phyloP scores from a whole-genome alignment of 345 rosid genomes.

The Salix arbutifolia region DNA sequence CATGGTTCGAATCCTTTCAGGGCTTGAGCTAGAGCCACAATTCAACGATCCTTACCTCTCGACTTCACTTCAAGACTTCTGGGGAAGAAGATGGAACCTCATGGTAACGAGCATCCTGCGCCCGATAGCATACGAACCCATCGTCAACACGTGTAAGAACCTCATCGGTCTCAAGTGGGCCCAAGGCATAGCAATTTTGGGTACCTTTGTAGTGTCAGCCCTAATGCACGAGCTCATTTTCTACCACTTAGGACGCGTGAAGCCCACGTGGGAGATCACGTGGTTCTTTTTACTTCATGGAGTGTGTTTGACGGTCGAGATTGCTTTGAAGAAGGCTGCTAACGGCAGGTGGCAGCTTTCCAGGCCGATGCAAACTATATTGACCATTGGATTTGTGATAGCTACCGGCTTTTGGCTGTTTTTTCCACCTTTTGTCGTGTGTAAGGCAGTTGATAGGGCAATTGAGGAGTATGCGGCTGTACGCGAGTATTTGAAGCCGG shows the following conservation, averaged over 20 bases:
- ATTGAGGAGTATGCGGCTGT: constrained; percentile 1
- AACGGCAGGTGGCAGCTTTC: constrained; percentile 23
- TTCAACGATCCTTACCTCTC: constrained; percentile 51
- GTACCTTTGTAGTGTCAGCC: constrained; percentile 11
- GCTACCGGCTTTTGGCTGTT: constrained; percentile 41
- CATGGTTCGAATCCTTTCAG: constrained; percentile 26
- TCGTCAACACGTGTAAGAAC: background rate
- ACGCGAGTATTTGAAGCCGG: background rate
- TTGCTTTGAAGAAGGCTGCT: constrained; percentile 30
- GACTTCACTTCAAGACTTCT: constrained; percentile 22
- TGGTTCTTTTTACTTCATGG: constrained; percentile 21
- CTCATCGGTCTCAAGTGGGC: constrained; percentile 3
- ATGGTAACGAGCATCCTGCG: constrained; percentile 14
- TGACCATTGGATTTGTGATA: constrained; percentile 43
- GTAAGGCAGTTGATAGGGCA: constrained; percentile 13
- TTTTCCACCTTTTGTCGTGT: constrained; percentile 31
- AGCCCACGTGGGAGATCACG: constrained; percentile 13
- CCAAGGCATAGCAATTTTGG: constrained; percentile 3
- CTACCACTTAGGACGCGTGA: constrained; percentile 11
- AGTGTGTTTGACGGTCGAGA: constrained; percentile 2
- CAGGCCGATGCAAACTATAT: constrained; percentile 14
- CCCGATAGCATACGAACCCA: constrained; percentile 18
- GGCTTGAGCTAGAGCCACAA: constrained; percentile 48
- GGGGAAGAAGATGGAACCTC: constrained; percentile 29
- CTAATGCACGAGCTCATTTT: constrained; percentile 26